These are phyloP conservation scores for Candida insectorum DNA, from an alignment of 805 yeast species.

Conservation along the genomic window DNA sequence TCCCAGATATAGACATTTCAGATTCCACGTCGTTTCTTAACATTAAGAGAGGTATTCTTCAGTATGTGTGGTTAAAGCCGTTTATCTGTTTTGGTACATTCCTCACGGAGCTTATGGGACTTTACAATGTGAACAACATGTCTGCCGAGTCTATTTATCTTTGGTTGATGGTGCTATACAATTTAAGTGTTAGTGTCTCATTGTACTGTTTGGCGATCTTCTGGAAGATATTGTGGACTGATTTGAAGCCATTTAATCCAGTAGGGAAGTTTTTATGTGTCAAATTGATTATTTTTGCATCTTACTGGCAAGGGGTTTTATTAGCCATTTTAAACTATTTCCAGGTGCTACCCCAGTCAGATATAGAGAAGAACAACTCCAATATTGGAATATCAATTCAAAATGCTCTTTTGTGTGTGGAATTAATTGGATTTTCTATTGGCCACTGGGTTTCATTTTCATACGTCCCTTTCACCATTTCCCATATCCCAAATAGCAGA, in stretches of 20 bases:
- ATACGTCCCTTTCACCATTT: slow-evolving; percentile 63
- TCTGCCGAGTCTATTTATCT: slow-evolving; percentile 50
- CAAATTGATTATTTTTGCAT: slow-evolving; percentile 89
- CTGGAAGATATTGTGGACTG: slow-evolving; percentile 86
- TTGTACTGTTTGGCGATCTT: slow-evolving; percentile 83
- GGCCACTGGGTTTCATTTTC: slow-evolving; percentile 90
- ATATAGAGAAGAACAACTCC: slow-evolving; percentile 21
- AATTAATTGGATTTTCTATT: slow-evolving; percentile 78
- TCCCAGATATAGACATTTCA: slow-evolving; percentile 69
- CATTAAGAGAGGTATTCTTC: slow-evolving; percentile 83
- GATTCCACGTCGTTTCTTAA: slow-evolving; percentile 77
- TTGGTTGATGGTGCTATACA: slow-evolving; percentile 70
- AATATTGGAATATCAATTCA: slow-evolving; percentile 62
- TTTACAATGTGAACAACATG: slow-evolving; percentile 50
- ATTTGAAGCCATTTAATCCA: slow-evolving; percentile 76
- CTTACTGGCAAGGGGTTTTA: slow-evolving; percentile 92
- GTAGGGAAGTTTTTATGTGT: slow-evolving; percentile 92
- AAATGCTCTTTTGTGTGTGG: slow-evolving; percentile 76
- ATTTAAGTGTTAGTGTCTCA: slow-evolving; percentile 75
- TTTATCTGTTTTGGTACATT: slow-evolving; percentile 59
- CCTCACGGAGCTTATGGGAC: slow-evolving; percentile 43
- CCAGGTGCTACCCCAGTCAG: slow-evolving; percentile 41
- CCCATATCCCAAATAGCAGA: slow-evolving; percentile 64
- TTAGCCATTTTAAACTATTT: slow-evolving; percentile 51
- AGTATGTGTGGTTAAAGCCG: slow-evolving; percentile 95